Percentiles rank a stretch among this genome's conserved stretches.
phyloP scores from a whole-genome alignment of 2,329 filamentous ascomycete genomes.

The Trichoderma lentiforme region DNA sequence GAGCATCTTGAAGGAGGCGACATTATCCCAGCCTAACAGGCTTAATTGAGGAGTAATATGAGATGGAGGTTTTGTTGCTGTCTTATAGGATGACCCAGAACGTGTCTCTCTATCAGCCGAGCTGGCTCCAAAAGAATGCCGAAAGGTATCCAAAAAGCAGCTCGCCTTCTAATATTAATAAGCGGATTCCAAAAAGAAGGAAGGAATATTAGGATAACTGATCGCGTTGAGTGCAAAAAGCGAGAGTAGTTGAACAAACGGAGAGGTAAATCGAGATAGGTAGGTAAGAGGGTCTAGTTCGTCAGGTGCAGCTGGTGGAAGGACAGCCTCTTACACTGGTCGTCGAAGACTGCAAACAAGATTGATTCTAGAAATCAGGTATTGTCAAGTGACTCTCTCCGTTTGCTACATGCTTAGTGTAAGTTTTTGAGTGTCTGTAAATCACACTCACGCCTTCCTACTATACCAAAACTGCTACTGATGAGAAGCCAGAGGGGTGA shows the following conservation, averaged over 20 bases:
- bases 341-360: not conserved
- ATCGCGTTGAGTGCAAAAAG: not conserved
- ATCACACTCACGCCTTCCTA: not conserved
- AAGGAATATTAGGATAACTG: not conserved
- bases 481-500: not conserved
- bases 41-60: not conserved
- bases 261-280: not conserved
- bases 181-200: not conserved
- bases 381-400: not conserved
- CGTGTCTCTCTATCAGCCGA: not conserved
- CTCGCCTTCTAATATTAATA: not conserved
- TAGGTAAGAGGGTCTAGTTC: not conserved
- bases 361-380: too few species aligned
- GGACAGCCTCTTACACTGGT: not conserved
- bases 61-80: not conserved
- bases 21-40: not conserved
- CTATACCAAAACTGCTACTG: not conserved
- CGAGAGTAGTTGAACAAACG: not conserved
- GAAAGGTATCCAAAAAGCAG: not conserved
- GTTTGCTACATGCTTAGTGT: not conserved
- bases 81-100: not conserved
- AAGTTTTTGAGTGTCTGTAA: not conserved
- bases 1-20: not conserved
- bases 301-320: not conserved
- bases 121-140: not conserved